Evolutionary conservation across 2,329 filamentous ascomycete species (phyloP).

Genomic region (Helminthosporium solani): DNA sequence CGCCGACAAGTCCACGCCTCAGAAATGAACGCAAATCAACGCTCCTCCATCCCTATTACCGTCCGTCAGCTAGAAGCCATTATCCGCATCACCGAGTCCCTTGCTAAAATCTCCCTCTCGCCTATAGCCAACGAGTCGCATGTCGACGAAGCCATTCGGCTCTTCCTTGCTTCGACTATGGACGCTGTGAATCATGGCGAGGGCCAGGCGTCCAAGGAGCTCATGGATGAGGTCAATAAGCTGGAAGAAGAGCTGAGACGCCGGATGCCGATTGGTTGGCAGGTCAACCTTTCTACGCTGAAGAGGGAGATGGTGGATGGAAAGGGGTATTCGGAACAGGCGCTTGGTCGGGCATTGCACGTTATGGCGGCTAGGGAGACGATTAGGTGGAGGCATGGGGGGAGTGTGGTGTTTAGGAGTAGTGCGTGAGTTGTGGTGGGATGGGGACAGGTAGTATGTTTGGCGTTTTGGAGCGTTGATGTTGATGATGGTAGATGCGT

Average conservation of each 20-base stretch:
- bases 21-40: slow-evolving; percentile 84
- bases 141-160: slow-evolving; percentile 93
- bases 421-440: slow-evolving; percentile 53
- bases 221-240: slow-evolving; percentile 85
- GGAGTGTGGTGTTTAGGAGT: slow-evolving; percentile 71
- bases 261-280: slow-evolving; percentile 91
- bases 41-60: slow-evolving; percentile 94
- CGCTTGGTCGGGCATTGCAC: slow-evolving; percentile 79
- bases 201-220: slow-evolving; percentile 74
- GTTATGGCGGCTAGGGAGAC: slow-evolving; percentile 86
- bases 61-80: slow-evolving; percentile 97
- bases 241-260: slow-evolving; percentile 87
- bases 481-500: too few relatives aligned
- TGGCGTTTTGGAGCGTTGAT: not conserved
- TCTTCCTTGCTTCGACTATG: slow-evolving; percentile 97
- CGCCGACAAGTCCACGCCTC: slow-evolving; percentile 89
- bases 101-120: slow-evolving; percentile 86
- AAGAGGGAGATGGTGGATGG: slow-evolving; percentile 89
- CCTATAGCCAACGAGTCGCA: slow-evolving; percentile 86
- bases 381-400: slow-evolving; percentile 76
- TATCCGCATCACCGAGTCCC: slow-evolving; percentile 91
- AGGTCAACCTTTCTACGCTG: slow-evolving; percentile 82
- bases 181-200: slow-evolving; percentile 92
- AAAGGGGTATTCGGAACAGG: slow-evolving; percentile 85
- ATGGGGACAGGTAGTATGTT: not conserved